A percentile compares a stretch with the other conserved stretches of the same genome.
Conservation (phyloP, 2,329 filamentous ascomycete species). For the Cercospora citrullina region DNA sequence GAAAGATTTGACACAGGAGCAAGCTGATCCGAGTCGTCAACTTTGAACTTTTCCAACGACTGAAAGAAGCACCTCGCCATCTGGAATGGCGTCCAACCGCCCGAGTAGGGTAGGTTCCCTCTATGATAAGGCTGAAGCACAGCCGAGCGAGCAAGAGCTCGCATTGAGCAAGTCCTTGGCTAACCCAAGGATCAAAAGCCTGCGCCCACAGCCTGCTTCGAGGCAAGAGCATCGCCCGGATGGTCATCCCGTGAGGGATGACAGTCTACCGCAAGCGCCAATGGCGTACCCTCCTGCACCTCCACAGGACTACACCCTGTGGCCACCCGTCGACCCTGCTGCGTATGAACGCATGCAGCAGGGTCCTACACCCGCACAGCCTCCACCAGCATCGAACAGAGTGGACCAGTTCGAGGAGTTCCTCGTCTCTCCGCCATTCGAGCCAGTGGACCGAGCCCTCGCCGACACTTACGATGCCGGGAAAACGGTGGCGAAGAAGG, state of each 20-base stretch:
- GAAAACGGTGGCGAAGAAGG: background rate
- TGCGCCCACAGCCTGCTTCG: background rate
- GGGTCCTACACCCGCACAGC: background rate
- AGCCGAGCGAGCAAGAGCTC: background rate
- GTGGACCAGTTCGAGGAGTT: background rate
- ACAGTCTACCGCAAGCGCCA: background rate
- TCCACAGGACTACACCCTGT: background rate
- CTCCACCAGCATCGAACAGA: background rate
- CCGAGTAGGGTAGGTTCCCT: slow-evolving; percentile 1
- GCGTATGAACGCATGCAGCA: background rate
- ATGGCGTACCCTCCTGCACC: background rate
- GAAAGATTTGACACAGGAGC: slow-evolving; percentile 3
- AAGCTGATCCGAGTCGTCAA: background rate
- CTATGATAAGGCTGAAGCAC: background rate
- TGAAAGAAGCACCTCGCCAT: background rate
- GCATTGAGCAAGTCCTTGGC: background rate
- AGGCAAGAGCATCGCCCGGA: background rate
- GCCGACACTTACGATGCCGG: background rate
- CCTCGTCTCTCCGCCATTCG: background rate
- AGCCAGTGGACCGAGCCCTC: background rate
- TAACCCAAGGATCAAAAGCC: background rate
- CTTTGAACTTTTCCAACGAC: background rate
- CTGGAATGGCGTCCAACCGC: slow-evolving; percentile 2
- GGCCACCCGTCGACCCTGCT: background rate
- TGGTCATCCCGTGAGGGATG: slow-evolving; percentile 1